Percentiles rank a stretch among this genome's conserved stretches.
These are phyloP conservation scores for Cardiospermum halicacabum DNA, from an alignment of 345 rosid species.

Conservation along the genomic window DNA sequence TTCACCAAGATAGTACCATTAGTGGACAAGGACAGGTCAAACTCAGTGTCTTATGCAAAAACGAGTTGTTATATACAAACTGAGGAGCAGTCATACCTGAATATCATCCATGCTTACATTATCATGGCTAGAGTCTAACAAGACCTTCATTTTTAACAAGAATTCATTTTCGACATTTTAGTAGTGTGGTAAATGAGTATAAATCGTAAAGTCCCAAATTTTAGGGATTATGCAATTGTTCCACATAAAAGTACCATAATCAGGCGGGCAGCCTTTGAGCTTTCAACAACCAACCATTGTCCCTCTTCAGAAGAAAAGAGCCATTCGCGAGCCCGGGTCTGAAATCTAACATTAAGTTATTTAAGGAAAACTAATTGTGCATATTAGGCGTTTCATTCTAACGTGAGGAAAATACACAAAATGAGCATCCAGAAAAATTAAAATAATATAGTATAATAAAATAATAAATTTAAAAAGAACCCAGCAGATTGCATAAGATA, in stretches of 20 bases:
- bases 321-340: constrained; percentile 93
- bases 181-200: neutral
- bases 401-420: neutral
- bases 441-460: too few relatives aligned
- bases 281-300: constrained; percentile 86
- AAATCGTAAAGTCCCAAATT: neutral
- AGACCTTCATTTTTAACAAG: constrained; percentile 53
- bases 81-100: constrained; percentile 43
- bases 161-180: constrained; percentile 16
- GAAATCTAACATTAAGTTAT: constrained; percentile 44
- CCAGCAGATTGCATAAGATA: neutral
- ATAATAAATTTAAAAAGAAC: too few relatives aligned
- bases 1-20: neutral
- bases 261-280: constrained; percentile 83
- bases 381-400: neutral
- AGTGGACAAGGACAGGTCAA: neutral
- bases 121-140: constrained; percentile 53
- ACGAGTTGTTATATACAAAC: constrained; percentile 5
- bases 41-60: constrained; percentile 14
- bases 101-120: constrained; percentile 67
- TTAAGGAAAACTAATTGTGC: constrained; percentile 7
- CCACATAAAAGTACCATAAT: constrained; percentile 54
- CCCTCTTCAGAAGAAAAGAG: constrained; percentile 97
- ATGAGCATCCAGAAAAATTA: too few relatives aligned
- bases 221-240: constrained; percentile 7